Conservation (phyloP, 345 rosid species). For the Brassica rapa region DNA sequence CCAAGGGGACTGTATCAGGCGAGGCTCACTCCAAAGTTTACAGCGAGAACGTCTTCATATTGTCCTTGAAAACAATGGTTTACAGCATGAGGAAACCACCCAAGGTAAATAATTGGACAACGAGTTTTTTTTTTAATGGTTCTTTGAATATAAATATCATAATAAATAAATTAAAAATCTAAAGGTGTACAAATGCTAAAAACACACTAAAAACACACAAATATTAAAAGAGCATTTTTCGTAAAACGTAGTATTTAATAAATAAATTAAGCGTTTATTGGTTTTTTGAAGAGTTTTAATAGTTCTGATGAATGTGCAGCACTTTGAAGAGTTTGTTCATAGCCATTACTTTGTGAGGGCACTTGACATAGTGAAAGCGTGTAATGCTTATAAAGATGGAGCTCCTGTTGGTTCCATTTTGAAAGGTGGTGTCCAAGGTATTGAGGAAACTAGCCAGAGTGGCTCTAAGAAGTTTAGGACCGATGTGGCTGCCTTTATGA, state of each 20-base stretch:
- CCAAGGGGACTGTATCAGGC: constrained; percentile 50
- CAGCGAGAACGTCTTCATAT: constrained; percentile 64
- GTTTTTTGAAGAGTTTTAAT: background rate
- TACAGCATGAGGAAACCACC: constrained; percentile 74
- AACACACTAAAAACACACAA: too few relatives aligned
- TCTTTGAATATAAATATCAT: too few relatives aligned
- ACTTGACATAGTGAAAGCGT: constrained; percentile 62
- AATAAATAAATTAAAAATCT: background rate
- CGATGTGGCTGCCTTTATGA: constrained; percentile 39
- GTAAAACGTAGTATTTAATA: background rate
- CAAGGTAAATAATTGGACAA: constrained; percentile 47
- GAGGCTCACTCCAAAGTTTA: constrained; percentile 54
- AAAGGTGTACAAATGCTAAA: background rate
- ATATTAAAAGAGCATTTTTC: too few relatives aligned
- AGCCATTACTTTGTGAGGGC: constrained; percentile 65
- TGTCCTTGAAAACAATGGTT: constrained; percentile 73
- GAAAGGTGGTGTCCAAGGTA: constrained; percentile 66
- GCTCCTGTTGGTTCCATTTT: constrained; percentile 76
- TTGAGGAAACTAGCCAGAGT: constrained; percentile 52
- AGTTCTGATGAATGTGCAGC: constrained; percentile 46
- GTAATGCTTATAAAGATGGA: constrained; percentile 75
- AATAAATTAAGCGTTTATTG: background rate
- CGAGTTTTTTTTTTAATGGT: background rate
- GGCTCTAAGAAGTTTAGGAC: constrained; percentile 49
- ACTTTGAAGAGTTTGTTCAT: constrained; percentile 71